Percentiles rank a stretch among this genome's conserved stretches.
Evolutionary conservation across 805 yeast genomes (phyloP).

Genomic region (Ogataea sp.): DNA sequence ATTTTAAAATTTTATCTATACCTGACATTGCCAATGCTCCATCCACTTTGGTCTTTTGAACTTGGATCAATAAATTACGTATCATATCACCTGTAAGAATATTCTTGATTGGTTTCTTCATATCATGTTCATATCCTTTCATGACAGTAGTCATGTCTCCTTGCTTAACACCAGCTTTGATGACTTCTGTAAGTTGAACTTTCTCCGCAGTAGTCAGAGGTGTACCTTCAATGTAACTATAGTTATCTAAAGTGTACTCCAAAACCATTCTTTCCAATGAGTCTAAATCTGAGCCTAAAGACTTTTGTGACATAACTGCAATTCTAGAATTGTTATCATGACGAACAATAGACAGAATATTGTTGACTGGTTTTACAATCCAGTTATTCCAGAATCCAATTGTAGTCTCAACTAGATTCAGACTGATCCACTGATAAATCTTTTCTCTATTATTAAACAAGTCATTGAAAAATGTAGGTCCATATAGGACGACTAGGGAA

Average conservation of each 20-base stretch:
- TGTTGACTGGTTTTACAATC: constrained; percentile 68
- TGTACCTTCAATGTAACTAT: constrained; percentile 6
- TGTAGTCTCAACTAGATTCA: constrained; percentile 55
- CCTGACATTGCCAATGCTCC: constrained; percentile 87
- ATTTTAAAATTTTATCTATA: constrained; percentile 78
- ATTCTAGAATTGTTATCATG: constrained; percentile 71
- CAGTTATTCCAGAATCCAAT: constrained; percentile 71
- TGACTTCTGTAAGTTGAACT: constrained; percentile 12
- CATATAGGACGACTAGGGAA: constrained; percentile 33
- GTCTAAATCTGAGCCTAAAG: constrained; percentile 68
- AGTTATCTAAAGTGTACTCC: constrained; percentile 47
- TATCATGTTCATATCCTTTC: constrained; percentile 71
- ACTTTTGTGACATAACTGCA: constrained; percentile 71
- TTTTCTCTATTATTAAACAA: constrained; percentile 43
- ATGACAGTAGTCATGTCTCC: constrained; percentile 80
- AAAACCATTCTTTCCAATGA: constrained; percentile 84
- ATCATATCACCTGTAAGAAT: constrained; percentile 62
- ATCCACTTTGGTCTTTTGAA: constrained; percentile 95
- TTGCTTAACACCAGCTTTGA: constrained; percentile 43
- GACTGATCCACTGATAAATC: constrained; percentile 47
- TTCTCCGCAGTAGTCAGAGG: constrained; percentile 3
- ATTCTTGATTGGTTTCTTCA: constrained; percentile 60
- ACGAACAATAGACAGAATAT: constrained; percentile 71
- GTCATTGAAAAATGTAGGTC: constrained; percentile 40
- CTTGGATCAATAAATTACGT: constrained; percentile 74